These are phyloP conservation scores for Porphyrellus cyaneotinctus DNA, from an alignment of 768 basidiomycete species.

Conservation along the genomic window DNA sequence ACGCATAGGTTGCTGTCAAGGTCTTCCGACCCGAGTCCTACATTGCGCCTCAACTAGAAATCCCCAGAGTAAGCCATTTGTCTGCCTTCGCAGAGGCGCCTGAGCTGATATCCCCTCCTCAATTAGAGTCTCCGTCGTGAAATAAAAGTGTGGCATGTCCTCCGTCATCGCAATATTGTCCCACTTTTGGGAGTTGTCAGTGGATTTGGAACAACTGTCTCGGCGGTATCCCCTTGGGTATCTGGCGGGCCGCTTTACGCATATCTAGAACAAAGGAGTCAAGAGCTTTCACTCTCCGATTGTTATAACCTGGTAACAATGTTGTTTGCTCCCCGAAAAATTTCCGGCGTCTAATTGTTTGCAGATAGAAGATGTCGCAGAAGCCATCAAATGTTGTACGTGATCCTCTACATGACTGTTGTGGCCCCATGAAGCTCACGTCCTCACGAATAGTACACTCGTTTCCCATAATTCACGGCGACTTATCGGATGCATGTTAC, in stretches of 20 bases:
- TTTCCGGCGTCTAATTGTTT: neutral
- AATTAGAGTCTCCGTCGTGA: neutral
- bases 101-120: neutral
- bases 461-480: conserved; percentile 1
- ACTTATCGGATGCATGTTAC: neutral
- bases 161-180: conserved; percentile 2
- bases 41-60: neutral
- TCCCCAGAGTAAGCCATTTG: neutral
- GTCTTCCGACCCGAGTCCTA: neutral
- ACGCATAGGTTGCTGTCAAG: neutral
- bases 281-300: neutral
- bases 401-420: neutral
- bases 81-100: too few species aligned
- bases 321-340: neutral
- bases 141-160: conserved; percentile 2
- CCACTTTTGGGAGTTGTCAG: neutral
- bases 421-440: neutral
- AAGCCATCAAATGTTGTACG: conserved; percentile 1
- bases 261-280: neutral
- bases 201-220: neutral
- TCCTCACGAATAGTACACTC: neutral
- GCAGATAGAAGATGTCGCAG: neutral
- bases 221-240: neutral
- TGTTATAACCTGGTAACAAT: neutral
- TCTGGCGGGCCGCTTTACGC: neutral